Evolutionary conservation across 345 rosid species (phyloP), one percentile per base, ranked within the genome.

Genomic region (Salix purpurea): DNA sequence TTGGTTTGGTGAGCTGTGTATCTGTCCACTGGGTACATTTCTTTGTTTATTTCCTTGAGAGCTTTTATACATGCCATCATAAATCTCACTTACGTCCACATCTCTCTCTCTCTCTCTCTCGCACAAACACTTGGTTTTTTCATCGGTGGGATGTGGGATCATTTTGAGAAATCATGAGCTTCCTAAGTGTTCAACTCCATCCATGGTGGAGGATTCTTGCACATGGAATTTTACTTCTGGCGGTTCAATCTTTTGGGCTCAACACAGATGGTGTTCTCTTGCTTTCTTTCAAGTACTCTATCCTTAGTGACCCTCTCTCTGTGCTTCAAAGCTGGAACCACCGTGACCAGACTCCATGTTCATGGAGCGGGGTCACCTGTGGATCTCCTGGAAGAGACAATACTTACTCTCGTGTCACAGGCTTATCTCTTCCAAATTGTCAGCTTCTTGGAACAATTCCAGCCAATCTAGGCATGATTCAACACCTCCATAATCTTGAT

Each of bases 341-440:
- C 85, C 14, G 66, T 32, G 92, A 89, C 78, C 81, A 81, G 69
- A 87, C 87, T 76, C 99, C 99, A 10, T 93, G 98, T 79, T 87
- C 86, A 1, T 96, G 99, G 99, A 74, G 69, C 65, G 97, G 99
- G 16, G 94, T 96, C 72, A 74, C 84, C 58, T 95, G 99, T 73
- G 79, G 77, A 30, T 67, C 65, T 60, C 77, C 82, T 9, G 78
- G 83, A 19, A 62, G 56, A n/a, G 84, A 73, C 79, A 72, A 74
- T n/a, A 30, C 74, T 9, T 54, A 65, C 74, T 78, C 78, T 78
- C 87, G 88, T 16, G 99, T 96, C 65, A 88, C 85, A 12, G 85
- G 74, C 23, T 68, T 96, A 65, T 85, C 91, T 24, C 91, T 96
- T 23, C 91, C 93, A 0, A 90, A 78, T 74, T 90, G 88, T 65